Evolutionary conservation across 208 protist genomes (phyloP), one percentile per base, ranked within the genome.

Genomic region (Lotmaria passim): DNA sequence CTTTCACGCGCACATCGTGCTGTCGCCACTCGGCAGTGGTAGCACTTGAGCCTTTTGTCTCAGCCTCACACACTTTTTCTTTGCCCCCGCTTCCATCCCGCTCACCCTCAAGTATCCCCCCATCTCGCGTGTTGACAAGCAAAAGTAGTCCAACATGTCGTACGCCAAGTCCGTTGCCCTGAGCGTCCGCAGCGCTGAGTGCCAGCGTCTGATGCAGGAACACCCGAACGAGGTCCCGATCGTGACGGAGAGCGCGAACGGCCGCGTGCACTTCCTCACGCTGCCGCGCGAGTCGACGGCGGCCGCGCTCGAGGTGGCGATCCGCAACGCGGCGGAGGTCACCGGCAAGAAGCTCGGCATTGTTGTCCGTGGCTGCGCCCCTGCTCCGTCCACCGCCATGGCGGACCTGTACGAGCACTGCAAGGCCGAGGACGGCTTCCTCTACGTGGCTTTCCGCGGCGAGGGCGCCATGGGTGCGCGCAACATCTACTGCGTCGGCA

Each of bases 351-450:
- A 48, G 41, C 30, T 56, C 19, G 21, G 46, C 28, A 33, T 78
- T 15, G 28, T 61, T 12, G 64, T 78, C 33, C 63, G 61, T 21
- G 55, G 47, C 58, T 62, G 39, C 59, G 50, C 57, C 1, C 64
- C 65, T 12, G 48, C 73, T 1, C 21, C 51, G 44, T 56, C 59
- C 15, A 59, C 65, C 6, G 58, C 39, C 26, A 19, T 78, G 43
- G 51, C 48, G 19, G 73, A 78, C 73, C 43, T 78, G 23, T 65
- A 68, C 64, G 59, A 73, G 47, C 55, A 28, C 41, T 78, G 59
- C 64, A 52, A 59, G 44, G 44, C 44, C 33, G 59, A 50, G 24
- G 73, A 78, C 65, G 73, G 73, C 52, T 69, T 78, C 43, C 73
- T 78, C 36, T 53, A 78, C 65, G 73, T 78, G 8, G 56, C 65